These are phyloP conservation scores for Elongisporangium anandrum DNA, from an alignment of 352 stramenopile genomes.

Conservation along the genomic window DNA sequence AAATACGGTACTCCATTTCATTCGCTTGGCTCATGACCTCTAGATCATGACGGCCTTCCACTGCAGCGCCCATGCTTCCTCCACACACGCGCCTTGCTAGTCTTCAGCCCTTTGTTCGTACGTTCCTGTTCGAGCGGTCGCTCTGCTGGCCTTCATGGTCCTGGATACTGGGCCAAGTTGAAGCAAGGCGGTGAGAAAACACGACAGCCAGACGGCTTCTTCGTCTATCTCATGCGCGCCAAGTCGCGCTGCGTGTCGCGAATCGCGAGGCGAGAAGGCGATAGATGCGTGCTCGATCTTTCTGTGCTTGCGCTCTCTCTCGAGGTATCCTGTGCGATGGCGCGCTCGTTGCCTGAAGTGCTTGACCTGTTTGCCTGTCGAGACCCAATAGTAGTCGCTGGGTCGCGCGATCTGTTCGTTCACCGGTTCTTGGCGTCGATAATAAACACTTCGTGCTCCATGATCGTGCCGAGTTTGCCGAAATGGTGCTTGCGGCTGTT, in stretches of 20 bases:
- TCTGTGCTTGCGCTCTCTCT: not conserved
- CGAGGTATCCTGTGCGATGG: not conserved
- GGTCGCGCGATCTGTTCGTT: constrained; percentile 4
- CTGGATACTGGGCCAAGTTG: not conserved
- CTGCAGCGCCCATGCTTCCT: constrained; percentile 1
- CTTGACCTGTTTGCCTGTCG: not conserved
- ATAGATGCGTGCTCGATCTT: not conserved
- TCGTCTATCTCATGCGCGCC: not conserved
- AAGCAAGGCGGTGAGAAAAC: not conserved
- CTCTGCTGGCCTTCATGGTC: not conserved
- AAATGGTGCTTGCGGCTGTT: constrained; percentile 58
- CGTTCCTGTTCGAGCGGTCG: not conserved
- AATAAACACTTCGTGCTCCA: constrained; percentile 63
- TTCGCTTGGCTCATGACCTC: not conserved
- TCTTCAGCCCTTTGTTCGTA: not conserved
- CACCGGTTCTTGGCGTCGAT: constrained; percentile 61
- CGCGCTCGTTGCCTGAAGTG: not conserved
- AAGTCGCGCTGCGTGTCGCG: not conserved
- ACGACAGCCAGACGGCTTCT: not conserved
- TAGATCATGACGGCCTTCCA: not conserved
- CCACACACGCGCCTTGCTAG: not conserved
- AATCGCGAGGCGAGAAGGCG: not conserved
- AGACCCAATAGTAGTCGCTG: not conserved
- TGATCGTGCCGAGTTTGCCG: constrained; percentile 62
- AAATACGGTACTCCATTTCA: not conserved